Percentiles rank a stretch among this genome's conserved stretches.
Evolutionary conservation across 805 yeast species (phyloP).

Genomic region (Spathaspora boniae): DNA sequence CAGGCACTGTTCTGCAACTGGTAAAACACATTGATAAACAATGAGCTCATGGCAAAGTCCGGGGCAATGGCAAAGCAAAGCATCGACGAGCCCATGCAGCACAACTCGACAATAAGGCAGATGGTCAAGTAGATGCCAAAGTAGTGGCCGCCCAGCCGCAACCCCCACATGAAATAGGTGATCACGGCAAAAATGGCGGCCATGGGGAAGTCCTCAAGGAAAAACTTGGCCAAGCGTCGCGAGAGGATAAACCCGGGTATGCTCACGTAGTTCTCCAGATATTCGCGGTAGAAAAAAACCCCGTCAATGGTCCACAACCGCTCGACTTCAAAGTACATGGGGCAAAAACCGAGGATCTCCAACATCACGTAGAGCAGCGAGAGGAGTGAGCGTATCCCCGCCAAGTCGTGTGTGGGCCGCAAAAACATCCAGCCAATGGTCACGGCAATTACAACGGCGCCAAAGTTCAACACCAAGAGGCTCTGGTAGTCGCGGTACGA

Average conservation of each 20-base stretch:
- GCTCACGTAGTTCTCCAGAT: conserved; percentile 65
- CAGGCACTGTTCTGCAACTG: conserved; percentile 75
- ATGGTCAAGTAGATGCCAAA: conserved; percentile 65
- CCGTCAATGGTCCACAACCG: conserved; percentile 40
- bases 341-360: conserved; percentile 39
- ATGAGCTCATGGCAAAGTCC: conserved; percentile 59
- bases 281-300: conserved; percentile 48
- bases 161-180: conserved; percentile 76
- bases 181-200: conserved; percentile 57
- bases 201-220: conserved; percentile 67
- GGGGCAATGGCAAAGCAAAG: conserved; percentile 52
- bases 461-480: conserved; percentile 34
- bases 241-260: conserved; percentile 64
- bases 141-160: conserved; percentile 36
- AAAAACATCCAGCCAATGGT: conserved; percentile 77
- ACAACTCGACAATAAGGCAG: conserved; percentile 52
- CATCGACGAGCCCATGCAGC: conserved; percentile 55
- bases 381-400: conserved; percentile 62
- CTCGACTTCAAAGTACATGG: conserved; percentile 37
- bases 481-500: conserved; percentile 33
- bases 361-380: conserved; percentile 34
- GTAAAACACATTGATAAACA: conserved; percentile 60
- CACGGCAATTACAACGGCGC: conserved; percentile 49
- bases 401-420: conserved; percentile 54
- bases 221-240: conserved; percentile 60